Percentiles rank a stretch among this genome's conserved stretches.
Conservation (phyloP, 441 rosid genomes). For the Populus trichocarpa region DNA sequence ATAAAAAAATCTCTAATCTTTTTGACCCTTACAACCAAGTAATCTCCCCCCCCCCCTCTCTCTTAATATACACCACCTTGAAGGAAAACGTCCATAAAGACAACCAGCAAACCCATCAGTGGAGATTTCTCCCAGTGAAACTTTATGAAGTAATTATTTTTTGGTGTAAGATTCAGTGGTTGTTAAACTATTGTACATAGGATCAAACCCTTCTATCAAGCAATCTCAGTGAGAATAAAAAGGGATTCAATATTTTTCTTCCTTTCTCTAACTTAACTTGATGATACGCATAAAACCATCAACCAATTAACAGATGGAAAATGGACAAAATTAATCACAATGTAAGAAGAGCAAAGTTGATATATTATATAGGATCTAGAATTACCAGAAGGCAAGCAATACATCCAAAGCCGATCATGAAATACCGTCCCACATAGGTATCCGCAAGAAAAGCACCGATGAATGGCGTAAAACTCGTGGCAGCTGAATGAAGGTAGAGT, state of each 20-base stretch:
- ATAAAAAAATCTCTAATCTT: neutral
- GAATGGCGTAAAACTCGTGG: conserved; percentile 46
- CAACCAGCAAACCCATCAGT: no score
- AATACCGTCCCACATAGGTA: conserved; percentile 57
- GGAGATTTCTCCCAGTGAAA: no score
- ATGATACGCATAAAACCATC: neutral
- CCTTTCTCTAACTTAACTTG: neutral
- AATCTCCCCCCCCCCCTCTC: neutral
- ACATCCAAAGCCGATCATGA: conserved; percentile 51
- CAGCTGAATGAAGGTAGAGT: conserved; percentile 60
- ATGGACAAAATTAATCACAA: neutral
- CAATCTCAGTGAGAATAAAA: neutral
- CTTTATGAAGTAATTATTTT: no score
- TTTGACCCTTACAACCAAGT: neutral
- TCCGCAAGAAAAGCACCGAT: conserved; percentile 66
- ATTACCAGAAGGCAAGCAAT: conserved; percentile 43
- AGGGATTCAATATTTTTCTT: neutral
- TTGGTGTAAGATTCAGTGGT: neutral
- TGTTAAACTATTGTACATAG: neutral
- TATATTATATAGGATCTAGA: neutral
- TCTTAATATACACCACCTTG: neutral
- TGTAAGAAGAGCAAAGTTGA: neutral
- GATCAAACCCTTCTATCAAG: neutral
- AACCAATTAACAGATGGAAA: neutral
- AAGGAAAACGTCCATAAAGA: no score